Conservation (phyloP, 2,329 filamentous ascomycete species). For the Cladophialophora bantiana region DNA sequence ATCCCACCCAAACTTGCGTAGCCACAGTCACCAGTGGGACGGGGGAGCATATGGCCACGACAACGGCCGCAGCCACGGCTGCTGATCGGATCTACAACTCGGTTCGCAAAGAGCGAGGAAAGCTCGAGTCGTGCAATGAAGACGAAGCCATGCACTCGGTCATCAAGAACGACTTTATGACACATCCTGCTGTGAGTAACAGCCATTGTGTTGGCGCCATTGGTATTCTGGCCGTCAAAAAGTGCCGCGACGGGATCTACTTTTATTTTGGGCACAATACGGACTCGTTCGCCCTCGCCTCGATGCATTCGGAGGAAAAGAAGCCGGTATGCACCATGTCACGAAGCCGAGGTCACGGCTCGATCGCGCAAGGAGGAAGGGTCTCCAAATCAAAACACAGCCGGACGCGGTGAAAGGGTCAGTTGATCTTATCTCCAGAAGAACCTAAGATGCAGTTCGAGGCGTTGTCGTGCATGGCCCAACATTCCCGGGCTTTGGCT, state of each 20-base stretch:
- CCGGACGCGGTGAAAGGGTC: conserved; percentile 13
- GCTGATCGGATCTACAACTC: conserved; percentile 81
- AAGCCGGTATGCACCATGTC: conserved; percentile 88
- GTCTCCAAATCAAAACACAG: conserved; percentile 41
- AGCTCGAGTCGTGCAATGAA: conserved; percentile 71
- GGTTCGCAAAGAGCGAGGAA: conserved; percentile 69
- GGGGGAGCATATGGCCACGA: conserved; percentile 97
- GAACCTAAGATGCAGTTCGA: not conserved
- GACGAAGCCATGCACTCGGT: conserved; percentile 80
- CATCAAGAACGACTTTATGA: conserved; percentile 89
- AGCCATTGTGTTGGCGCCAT: conserved; percentile 87
- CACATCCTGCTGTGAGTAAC: conserved; percentile 79
- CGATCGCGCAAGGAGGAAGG: conserved; percentile 58
- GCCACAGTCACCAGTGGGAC: conserved; percentile 92
- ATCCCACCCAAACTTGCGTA: conserved; percentile 73
- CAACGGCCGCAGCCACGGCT: conserved; percentile 85
- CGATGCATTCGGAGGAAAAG: conserved; percentile 80
- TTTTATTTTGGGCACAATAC: conserved; percentile 97
- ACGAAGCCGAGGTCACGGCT: conserved; percentile 64
- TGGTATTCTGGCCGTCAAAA: conserved; percentile 89
- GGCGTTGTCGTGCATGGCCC: not conserved
- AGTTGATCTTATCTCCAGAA: too few relatives aligned
- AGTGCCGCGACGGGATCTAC: conserved; percentile 75
- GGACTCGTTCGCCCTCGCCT: conserved; percentile 82
- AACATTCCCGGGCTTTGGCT: not conserved